phyloP scores from a whole-genome alignment of 495 filamentous ascomycete genomes.

The Tetracladium marchalianum region DNA sequence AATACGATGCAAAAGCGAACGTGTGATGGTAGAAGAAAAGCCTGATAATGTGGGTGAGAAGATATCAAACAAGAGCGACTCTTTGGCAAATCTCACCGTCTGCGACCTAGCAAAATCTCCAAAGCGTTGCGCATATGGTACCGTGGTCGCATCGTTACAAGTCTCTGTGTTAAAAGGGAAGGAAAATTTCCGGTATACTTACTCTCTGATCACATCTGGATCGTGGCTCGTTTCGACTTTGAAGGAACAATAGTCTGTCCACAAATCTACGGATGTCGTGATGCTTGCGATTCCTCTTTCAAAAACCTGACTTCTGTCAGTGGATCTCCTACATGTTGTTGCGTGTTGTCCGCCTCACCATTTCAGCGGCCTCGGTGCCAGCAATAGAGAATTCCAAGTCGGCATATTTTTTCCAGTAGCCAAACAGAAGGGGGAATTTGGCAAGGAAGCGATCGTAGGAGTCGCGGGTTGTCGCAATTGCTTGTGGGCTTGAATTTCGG shows the following conservation, averaged over 20 bases:
- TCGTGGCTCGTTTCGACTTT: constrained; percentile 97
- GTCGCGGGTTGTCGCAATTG: constrained; percentile 74
- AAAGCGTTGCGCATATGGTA: constrained; percentile 5
- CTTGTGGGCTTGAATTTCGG: constrained; percentile 90
- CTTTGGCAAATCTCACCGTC: constrained; percentile 24
- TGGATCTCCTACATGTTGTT: background rate
- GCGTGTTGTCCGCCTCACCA: constrained; percentile 47
- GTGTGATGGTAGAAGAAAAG: constrained; percentile 33
- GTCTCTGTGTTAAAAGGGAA: constrained; percentile 45
- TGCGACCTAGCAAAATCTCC: constrained; percentile 17
- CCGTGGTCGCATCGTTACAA: constrained; percentile 23
- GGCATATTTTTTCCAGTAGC: constrained; percentile 99
- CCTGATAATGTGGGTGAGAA: constrained; percentile 52
- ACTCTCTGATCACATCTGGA: constrained; percentile 95
- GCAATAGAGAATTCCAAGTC: constrained; percentile 95
- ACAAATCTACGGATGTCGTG: constrained; percentile 85
- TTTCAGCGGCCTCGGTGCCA: constrained; percentile 93
- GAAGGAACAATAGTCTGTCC: constrained; percentile 94
- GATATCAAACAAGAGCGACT: constrained; percentile 24
- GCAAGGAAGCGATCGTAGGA: constrained; percentile 88
- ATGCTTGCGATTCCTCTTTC: constrained; percentile 93
- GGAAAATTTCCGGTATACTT: constrained; percentile 71
- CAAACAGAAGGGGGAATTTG: constrained; percentile 92
- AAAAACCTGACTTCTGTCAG: constrained; percentile 54
- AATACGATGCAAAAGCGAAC: constrained; percentile 23